Evolutionary conservation across 2,329 filamentous ascomycete species (phyloP), one percentile per base, ranked within the genome.

Genomic region (Claviceps pazoutovae): DNA sequence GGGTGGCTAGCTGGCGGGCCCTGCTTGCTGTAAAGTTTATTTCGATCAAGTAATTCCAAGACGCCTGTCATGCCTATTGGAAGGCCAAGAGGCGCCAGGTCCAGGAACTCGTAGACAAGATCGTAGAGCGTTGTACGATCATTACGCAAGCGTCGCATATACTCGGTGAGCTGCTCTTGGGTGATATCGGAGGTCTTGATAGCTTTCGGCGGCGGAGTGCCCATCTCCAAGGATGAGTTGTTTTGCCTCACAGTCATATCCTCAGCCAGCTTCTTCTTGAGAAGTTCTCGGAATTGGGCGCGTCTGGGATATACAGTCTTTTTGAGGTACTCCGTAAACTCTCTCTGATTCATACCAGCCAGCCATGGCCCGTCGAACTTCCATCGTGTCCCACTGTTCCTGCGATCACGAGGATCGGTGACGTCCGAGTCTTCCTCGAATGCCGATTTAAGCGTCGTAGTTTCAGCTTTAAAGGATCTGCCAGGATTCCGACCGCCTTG

Each of bases 281-380:
- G 62, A 53, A 78, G 76, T 21, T 67, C 56, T 46, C 73, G 73
- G 63, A 85, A 85, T 54, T 78, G 71, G 6, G 65, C 50, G 51
- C 79, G 78, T 55, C 68, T 73, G 14, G 68, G 71, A 48, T 74
- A 72, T 42, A 85, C 76, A 21, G 69, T 66, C 58, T 72, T 78
- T 49, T 69, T 62, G 13, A 85, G 53, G 59, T 79, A 85, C 30
- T 64, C 61, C 26, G 74, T 66, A 60, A 86, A 84, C 14, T 79
- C 72, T 17, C 80, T 80, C 55, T 81, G 72, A 4, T 71, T 74
- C 70, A 83, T 74, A 44, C 77, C 76, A 37, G 79, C 80, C 37
- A 85, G 70, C 80, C 80, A 85, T 3, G 82, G 82, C 0, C 82
- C 82, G 26, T 68, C 67, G 56, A 83, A 85, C 62, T 80, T 84